Evolutionary conservation across 148 eudicot species (phyloP), one percentile per base, ranked within the genome.

Genomic region (Chenopodium album): DNA sequence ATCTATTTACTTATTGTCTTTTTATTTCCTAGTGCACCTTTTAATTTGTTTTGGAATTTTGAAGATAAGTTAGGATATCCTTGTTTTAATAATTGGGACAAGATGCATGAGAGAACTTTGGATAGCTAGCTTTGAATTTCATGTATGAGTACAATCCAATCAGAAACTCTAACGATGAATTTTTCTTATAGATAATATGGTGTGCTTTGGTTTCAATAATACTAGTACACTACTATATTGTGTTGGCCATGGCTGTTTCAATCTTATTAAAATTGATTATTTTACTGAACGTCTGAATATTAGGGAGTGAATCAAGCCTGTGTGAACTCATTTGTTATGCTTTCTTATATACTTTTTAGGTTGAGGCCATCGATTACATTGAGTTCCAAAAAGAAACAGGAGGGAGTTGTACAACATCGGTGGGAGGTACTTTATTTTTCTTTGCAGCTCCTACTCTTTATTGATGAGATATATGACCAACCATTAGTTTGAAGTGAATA

Each of bases 341-440:
- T 3, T 71, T 28, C 22, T 19, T 52, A 16, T 73, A 28, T 84
- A n/a, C 44, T 83, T 69, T 86, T 66, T 89, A 93, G 98, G 86
- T 89, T 95, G 84, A 92, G 87, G 82, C 93, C 94, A 84, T 88
- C 91, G 14, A 84, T n/a, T 17, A 84, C 73, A 74, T 70, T 82
- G 76, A 89, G 89, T 81, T 87, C 89, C 31, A 93, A 85, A 85
- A 92, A 91, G 90, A 92, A 90, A 81, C 93, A 86, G 80, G 91
- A 88, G 76, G 90, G 86, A 85, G 92, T 88, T 83, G 87, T 90
- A 70, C 85, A 85, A 63, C 90, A 90, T 20, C 90, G 87, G 50
- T 91, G 91, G 90, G 94, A 92, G 97, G 98, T 94, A 90, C 37
- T 75, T 47, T 84, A 9, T 12, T 71, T 69, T 70, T 78, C 68